These are phyloP conservation scores for Hypoxylon lenormandii DNA, from an alignment of 495 filamentous ascomycete genomes.

Conservation along the genomic window DNA sequence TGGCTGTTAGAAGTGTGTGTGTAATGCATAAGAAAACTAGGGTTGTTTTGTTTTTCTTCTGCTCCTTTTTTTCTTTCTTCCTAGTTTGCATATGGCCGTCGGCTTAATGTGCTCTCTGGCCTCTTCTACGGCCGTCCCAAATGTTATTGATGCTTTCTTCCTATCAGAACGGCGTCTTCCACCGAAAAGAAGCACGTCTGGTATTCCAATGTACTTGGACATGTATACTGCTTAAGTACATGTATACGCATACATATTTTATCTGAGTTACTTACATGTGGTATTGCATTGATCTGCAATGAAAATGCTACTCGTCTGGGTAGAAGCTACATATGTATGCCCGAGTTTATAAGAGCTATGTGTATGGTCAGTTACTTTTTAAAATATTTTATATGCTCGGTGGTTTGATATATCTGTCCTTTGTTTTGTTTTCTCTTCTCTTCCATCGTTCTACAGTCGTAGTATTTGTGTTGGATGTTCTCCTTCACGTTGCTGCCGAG, in stretches of 20 bases:
- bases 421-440: conserved; percentile 5
- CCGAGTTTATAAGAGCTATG: too few species aligned
- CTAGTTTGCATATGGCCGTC: conserved; percentile 18
- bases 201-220: not conserved
- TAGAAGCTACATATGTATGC: too few species aligned
- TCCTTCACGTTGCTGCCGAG: conserved; percentile 34
- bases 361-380: too few species aligned
- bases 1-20: conserved; percentile 13
- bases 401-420: conserved; percentile 16
- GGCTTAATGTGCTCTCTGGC: conserved; percentile 14
- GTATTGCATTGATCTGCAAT: not conserved
- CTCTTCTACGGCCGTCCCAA: conserved; percentile 18
- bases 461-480: conserved; percentile 10
- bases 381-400: conserved; percentile 3
- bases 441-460: not conserved
- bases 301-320: too few species aligned
- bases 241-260: not conserved
- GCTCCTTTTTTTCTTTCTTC: not conserved
- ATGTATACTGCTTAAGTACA: not conserved
- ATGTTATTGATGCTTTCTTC: conserved; percentile 10
- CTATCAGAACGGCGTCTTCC: conserved; percentile 7
- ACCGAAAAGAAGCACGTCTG: conserved; percentile 19
- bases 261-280: not conserved
- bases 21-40: conserved; percentile 21
- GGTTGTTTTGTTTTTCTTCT: not conserved